phyloP scores from a whole-genome alignment of 2,329 filamentous ascomycete genomes.

The Davidsoniella australis region DNA sequence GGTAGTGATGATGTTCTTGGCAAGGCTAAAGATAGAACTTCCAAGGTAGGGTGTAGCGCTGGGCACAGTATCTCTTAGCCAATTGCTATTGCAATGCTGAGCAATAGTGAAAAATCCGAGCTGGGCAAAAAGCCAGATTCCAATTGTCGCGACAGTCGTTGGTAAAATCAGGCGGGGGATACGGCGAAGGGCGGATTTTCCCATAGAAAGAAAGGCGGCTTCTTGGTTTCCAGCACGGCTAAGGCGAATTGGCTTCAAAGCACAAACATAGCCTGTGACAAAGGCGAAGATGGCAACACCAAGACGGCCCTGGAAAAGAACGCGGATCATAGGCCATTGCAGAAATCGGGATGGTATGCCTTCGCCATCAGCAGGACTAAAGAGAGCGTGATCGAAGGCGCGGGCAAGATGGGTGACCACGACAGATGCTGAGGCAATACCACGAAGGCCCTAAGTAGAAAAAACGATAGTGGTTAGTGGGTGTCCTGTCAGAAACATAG shows the following conservation, averaged over 20 bases:
- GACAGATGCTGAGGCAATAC: conserved; percentile 35
- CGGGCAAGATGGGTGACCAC: conserved; percentile 37
- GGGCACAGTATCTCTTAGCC: conserved; percentile 25
- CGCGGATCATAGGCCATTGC: conserved; percentile 41
- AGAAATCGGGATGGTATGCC: conserved; percentile 30
- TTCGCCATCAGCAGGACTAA: conserved; percentile 28
- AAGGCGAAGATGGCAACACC: conserved; percentile 51
- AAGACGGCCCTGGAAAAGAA: conserved; percentile 42
- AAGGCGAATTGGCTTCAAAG: conserved; percentile 40
- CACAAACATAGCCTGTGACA: conserved; percentile 47
- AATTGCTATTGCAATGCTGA: conserved; percentile 21
- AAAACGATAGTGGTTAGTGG: background rate
- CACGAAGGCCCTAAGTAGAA: conserved; percentile 32
- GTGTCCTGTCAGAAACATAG: background rate
- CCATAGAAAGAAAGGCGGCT: conserved; percentile 34
- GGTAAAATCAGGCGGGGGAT: conserved; percentile 41
- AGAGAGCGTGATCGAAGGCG: conserved; percentile 33
- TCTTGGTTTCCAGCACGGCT: conserved; percentile 36
- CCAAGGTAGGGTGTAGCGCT: conserved; percentile 26
- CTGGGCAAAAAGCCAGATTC: conserved; percentile 36
- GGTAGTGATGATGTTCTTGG: conserved; percentile 29
- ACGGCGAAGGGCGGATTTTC: conserved; percentile 39
- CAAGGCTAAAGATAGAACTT: conserved; percentile 17
- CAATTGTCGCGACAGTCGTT: conserved; percentile 35
- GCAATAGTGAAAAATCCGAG: conserved; percentile 39